phyloP scores from a whole-genome alignment of 2,329 filamentous ascomycete genomes.

The Trichoderma sp. region DNA sequence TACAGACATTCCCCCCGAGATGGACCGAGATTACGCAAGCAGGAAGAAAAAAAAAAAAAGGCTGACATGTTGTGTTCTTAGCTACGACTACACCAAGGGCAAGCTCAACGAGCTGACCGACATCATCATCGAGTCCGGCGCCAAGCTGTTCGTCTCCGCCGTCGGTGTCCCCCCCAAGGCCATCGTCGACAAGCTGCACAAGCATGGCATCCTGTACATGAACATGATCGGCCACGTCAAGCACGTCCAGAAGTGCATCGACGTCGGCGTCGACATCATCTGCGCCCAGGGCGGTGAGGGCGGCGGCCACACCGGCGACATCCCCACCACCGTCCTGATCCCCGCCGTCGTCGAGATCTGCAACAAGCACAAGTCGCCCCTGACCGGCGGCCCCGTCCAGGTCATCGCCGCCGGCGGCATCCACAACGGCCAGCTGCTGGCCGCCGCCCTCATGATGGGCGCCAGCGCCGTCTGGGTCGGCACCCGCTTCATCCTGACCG shows the following conservation, averaged over 20 bases:
- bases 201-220: slow-evolving; percentile 89
- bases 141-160: slow-evolving; percentile 92
- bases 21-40: neutral
- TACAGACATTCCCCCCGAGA: neutral
- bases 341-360: slow-evolving; percentile 82
- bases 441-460: slow-evolving; percentile 87
- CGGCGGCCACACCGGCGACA: slow-evolving; percentile 92
- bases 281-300: slow-evolving; percentile 98
- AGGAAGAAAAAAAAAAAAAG: neutral
- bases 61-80: slow-evolving; percentile 35
- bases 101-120: slow-evolving; percentile 88
- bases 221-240: slow-evolving; percentile 99
- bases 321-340: slow-evolving; percentile 88
- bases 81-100: slow-evolving; percentile 99
- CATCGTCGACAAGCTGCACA: slow-evolving; percentile 88
- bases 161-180: slow-evolving; percentile 88
- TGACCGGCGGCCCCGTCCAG: slow-evolving; percentile 84
- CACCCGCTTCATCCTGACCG: slow-evolving; percentile 88
- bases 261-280: slow-evolving; percentile 90
- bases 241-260: slow-evolving; percentile 95
- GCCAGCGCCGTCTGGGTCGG: slow-evolving; percentile 94
- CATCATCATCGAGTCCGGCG: slow-evolving; percentile 88
- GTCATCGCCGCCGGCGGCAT: slow-evolving; percentile 93
- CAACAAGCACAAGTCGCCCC: slow-evolving; percentile 76
- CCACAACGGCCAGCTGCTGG: slow-evolving; percentile 86